Base-by-base conservation (phyloP, 805 yeast genomes). In the Wickerhamiella vanderwaltii region DNA sequence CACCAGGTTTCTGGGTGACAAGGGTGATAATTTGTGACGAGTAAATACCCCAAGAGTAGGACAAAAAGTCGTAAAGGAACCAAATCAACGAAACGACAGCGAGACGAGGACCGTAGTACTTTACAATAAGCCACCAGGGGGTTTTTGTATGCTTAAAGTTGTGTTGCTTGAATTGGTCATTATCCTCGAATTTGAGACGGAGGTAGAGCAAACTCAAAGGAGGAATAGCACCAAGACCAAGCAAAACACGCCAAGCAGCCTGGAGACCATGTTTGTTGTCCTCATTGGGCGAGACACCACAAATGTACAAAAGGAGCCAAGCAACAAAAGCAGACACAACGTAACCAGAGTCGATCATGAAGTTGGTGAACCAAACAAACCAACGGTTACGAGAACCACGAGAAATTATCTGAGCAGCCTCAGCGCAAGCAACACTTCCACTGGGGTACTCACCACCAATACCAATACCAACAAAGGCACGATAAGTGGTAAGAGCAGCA, bases 391-490 rank as follows among this genome's bases (percentile, higher is more conserved):
- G 79, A 46, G 71, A 69, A 44, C 94, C 94, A n/a, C 75, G 69
- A 13, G 87, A 82, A 51, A 86, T 65, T 47, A 73, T 63, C 43
- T 81, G 77, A 35, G 93, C 76, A 29, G 93, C 91, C 61, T 87
- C 96, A 22, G 95, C 86, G 51, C 93, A 84, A 28, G 94, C 93
- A 15, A 87, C 88, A 6, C 94, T 79, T 34, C 95, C 87, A 11
- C 93, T 79, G 35, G 95, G 95, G 57, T 87, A 87, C 63, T 87
- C 97, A 38, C 93, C 87, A 53, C 97, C 97, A 52, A 88, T 82
- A 53, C 87, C 93, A 49, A 84, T 67, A 63, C 97, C 97, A 39
- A 87, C 64, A 62, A 87, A 78, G 60, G 83, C 83, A 60, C 97
- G 72, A 59, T 79, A 84, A 7, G 78, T 79, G 6, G 94, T 83